Percentiles rank a stretch among this genome's conserved stretches.
Conservation (phyloP, 495 filamentous ascomycete genomes). For the Hyaloscypha finlandica region DNA sequence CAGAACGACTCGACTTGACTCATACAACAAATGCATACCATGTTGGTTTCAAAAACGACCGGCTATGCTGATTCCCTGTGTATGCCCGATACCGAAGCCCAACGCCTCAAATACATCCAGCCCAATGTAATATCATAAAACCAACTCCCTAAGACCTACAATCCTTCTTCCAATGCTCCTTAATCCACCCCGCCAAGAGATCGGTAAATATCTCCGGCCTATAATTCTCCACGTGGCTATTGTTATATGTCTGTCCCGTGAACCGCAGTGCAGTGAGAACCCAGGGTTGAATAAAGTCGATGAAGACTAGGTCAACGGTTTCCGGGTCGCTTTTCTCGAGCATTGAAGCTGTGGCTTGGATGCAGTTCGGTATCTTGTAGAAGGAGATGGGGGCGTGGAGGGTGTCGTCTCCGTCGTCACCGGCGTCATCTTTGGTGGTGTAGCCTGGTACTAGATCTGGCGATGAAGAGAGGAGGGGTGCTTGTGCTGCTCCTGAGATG, state of each 20-base stretch:
- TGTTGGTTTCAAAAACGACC: no score
- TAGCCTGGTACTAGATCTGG: slow-evolving; percentile 71
- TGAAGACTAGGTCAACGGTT: slow-evolving; percentile 82
- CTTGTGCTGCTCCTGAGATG: slow-evolving; percentile 11
- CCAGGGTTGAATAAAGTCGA: slow-evolving; percentile 86
- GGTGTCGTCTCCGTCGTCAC: slow-evolving; percentile 89
- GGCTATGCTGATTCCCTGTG: no score
- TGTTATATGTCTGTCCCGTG: slow-evolving; percentile 60
- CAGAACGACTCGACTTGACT: no score
- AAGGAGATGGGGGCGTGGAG: slow-evolving; percentile 73
- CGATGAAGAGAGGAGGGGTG: slow-evolving; percentile 7
- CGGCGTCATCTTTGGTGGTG: slow-evolving; percentile 83
- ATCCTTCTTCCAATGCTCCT: slow-evolving; percentile 68
- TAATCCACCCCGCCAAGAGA: slow-evolving; percentile 75
- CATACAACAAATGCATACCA: no score
- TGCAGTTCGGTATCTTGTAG: slow-evolving; percentile 79
- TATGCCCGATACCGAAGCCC: neutral
- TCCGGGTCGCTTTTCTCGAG: slow-evolving; percentile 55
- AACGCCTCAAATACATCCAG: neutral
- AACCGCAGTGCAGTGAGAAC: slow-evolving; percentile 72
- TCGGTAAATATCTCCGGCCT: slow-evolving; percentile 72
- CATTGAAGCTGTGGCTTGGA: slow-evolving; percentile 66
- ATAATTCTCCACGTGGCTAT: slow-evolving; percentile 63
- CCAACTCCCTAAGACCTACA: slow-evolving; percentile 38
- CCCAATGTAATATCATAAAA: neutral